Evolutionary conservation across 768 basidiomycete genomes (phyloP).

Genomic region (Naematelia aurantialba): DNA sequence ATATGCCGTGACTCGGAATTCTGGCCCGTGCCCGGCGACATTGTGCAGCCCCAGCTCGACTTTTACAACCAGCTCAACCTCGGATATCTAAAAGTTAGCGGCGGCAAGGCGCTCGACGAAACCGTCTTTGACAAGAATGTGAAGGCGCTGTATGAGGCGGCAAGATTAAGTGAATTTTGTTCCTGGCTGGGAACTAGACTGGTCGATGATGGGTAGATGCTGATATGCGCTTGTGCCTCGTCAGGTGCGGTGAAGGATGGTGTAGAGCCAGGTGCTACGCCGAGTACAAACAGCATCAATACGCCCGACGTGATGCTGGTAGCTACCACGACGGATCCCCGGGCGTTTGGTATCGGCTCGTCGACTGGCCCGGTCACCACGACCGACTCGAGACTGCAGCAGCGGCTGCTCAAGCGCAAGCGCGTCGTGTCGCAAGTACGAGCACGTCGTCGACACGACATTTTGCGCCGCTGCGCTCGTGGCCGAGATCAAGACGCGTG

Average conservation of each 20-base stretch:
- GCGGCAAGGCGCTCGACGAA: not conserved
- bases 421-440: not conserved
- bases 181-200: not conserved
- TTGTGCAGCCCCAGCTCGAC: not conserved
- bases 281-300: not conserved
- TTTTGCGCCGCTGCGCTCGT: not conserved
- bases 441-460: not conserved
- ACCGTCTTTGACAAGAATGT: not conserved
- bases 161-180: not conserved
- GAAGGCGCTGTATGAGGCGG: not conserved
- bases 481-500: not conserved
- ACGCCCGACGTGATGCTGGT: not conserved
- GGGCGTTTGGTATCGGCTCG: not conserved
- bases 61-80: not conserved
- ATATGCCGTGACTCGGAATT: not conserved
- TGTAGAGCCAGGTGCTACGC: not conserved
- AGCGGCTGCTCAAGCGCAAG: not conserved
- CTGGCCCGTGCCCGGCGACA: not conserved
- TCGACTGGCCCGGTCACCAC: not conserved
- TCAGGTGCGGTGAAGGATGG: not conserved
- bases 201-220: no score
- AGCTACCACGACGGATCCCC: not conserved
- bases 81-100: not conserved
- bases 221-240: no score
- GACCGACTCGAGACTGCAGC: not conserved